Evolutionary conservation across 163 green algal genomes (phyloP), one percentile per base, ranked within the genome.

Genomic region (Chloromonas sp.): DNA sequence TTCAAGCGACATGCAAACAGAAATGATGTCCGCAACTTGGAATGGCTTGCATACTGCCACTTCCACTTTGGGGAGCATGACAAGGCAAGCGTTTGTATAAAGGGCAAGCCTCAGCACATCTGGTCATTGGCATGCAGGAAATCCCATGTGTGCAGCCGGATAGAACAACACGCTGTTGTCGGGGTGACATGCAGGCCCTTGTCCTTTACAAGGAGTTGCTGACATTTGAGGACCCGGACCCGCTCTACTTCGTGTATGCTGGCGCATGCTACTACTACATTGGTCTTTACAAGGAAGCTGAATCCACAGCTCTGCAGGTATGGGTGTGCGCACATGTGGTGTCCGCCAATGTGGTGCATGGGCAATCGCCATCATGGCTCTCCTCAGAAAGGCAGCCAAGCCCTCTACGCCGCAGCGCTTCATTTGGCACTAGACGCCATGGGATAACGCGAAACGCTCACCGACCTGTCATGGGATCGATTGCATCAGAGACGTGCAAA

Each of bases 61-160:
- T 96, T 95, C 81, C 94, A 97, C 79, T 91, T 90, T 86, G 93
- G 94, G 1, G 92, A 96, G 82, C 94, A 97, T 87, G 93, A 92
- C 83, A 95, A 95, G 87, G 79, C 58, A 71, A 83, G 14, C 60
- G 36, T 36, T 36, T 36, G 36, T 36, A 36, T 36, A 36, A 36
- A 36, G 36, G 36, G 36, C 36, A 36, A 36, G 36, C 36, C 36
- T 36, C 36, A 36, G 36, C 36, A 36, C 36, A 36, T 36, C 36
- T 36, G 36, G 36, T 36, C 36, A 36, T 36, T 36, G 36, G 36
- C 36, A 36, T 36, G 36, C 36, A 36, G 36, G 36, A 36, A 36
- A 36, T 36, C 36, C 36, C 36, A 36, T 36, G 36, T 36, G 36
- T 36, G 36, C 36, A 36, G 36, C 36, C 36, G 36, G 36, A 36